Percentiles rank a stretch among this genome's conserved stretches.
These are phyloP conservation scores for Penicillium freii DNA, from an alignment of 2,329 filamentous ascomycete genomes.

Conservation along the genomic window DNA sequence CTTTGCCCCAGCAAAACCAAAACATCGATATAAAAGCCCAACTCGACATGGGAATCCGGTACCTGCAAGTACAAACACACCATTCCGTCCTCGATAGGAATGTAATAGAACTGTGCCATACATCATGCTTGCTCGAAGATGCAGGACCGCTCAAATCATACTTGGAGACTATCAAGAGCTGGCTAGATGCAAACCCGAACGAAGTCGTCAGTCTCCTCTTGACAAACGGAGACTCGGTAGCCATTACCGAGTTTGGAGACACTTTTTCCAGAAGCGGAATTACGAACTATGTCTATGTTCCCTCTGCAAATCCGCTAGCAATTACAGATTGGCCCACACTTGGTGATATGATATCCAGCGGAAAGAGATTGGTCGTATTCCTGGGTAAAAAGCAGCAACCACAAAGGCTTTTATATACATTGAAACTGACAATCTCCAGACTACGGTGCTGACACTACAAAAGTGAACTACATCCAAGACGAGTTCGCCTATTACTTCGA, in stretches of 20 bases:
- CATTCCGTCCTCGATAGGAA: conserved; percentile 46
- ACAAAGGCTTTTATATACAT: background rate
- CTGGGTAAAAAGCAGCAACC: conserved; percentile 29
- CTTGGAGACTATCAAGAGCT: conserved; percentile 58
- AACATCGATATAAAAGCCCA: conserved; percentile 58
- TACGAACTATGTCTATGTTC: conserved; percentile 39
- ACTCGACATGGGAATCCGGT: conserved; percentile 61
- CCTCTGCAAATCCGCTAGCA: conserved; percentile 32
- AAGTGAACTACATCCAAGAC: conserved; percentile 44
- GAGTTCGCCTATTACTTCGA: conserved; percentile 49
- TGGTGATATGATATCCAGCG: conserved; percentile 40
- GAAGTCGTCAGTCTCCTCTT: conserved; percentile 64
- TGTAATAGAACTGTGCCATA: conserved; percentile 63
- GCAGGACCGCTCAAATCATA: conserved; percentile 57
- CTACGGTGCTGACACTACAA: conserved; percentile 39
- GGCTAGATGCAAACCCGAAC: conserved; percentile 57
- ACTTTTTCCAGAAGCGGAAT: conserved; percentile 35
- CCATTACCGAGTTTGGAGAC: conserved; percentile 33
- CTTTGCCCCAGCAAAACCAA: conserved; percentile 58
- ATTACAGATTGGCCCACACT: conserved; percentile 46
- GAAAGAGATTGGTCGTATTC: conserved; percentile 47
- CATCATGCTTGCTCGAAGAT: conserved; percentile 59
- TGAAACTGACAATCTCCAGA: conserved; percentile 28
- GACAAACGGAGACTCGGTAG: conserved; percentile 56
- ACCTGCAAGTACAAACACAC: conserved; percentile 65